A percentile compares a stretch with the other conserved stretches of the same genome.
phyloP scores from a whole-genome alignment of 2,329 filamentous ascomycete genomes.

The Phyllosticta ampelicida region DNA sequence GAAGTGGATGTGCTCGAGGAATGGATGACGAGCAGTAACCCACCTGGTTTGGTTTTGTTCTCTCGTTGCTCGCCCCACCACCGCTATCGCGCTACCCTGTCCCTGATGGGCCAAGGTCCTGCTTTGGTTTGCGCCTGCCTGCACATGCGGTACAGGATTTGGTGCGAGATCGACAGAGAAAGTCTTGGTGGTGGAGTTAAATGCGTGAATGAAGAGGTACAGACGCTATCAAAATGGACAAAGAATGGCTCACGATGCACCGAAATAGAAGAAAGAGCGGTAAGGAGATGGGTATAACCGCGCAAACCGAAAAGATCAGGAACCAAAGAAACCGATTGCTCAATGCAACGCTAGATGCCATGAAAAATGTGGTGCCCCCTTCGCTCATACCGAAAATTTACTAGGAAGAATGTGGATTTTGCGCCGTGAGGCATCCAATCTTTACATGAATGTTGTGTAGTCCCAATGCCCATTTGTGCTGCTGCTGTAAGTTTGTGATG shows the following conservation, averaged over 20 bases:
- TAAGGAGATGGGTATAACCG: background rate
- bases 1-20: background rate
- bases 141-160: background rate
- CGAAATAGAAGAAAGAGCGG: background rate
- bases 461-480: background rate
- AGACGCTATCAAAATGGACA: background rate
- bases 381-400: background rate
- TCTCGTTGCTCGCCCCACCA: background rate
- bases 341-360: background rate
- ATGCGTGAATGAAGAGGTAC: background rate
- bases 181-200: background rate
- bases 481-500: background rate
- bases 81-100: background rate
- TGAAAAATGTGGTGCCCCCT: background rate
- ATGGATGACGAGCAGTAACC: background rate
- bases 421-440: constrained; percentile 10
- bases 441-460: background rate
- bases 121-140: background rate
- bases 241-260: background rate
- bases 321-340: background rate
- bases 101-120: background rate
- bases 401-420: constrained; percentile 2
- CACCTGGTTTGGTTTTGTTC: too few species aligned
- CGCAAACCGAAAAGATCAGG: background rate
- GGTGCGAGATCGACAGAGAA: background rate